Conservation (phyloP, 768 basidiomycete species). For the Leccinum rimulosum region DNA sequence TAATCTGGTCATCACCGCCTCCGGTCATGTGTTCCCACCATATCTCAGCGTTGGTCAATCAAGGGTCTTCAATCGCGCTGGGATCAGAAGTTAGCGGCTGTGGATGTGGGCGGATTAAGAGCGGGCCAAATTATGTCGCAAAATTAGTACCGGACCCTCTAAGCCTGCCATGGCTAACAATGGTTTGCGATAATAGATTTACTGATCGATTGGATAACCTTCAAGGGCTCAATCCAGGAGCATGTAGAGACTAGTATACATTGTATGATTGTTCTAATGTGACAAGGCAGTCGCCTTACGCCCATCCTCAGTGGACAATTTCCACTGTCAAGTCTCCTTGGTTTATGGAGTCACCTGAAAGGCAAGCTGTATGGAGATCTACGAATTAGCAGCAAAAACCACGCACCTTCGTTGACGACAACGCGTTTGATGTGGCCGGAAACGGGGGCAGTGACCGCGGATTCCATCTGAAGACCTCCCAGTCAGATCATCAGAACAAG, state of each 20-base stretch:
- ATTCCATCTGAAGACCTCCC: slow-evolving; percentile 78
- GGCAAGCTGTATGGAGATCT: slow-evolving; percentile 6
- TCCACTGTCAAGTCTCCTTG: slow-evolving; percentile 91
- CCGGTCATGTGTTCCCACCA: slow-evolving; percentile 15
- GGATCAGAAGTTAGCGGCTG: slow-evolving; percentile 6
- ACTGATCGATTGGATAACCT: neutral
- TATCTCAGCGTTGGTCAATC: slow-evolving; percentile 14
- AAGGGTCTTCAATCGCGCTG: slow-evolving; percentile 1
- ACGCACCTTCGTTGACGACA: slow-evolving; percentile 78
- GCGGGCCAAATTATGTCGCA: slow-evolving; percentile 7
- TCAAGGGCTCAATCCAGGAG: neutral
- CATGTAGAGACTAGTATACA: slow-evolving; percentile 19
- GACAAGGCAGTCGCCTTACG: slow-evolving; percentile 8
- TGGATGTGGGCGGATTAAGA: slow-evolving; percentile 1
- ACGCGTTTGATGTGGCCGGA: slow-evolving; percentile 96
- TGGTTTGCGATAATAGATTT: neutral
- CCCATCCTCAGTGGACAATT: slow-evolving; percentile 62
- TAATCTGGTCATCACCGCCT: slow-evolving; percentile 5
- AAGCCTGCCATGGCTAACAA: slow-evolving; percentile 18
- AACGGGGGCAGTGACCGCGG: slow-evolving; percentile 92
- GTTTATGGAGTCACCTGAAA: slow-evolving; percentile 84
- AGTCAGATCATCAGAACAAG: slow-evolving; percentile 13
- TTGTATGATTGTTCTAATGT: slow-evolving; percentile 15
- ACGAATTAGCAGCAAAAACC: neutral
- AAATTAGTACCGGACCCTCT: slow-evolving; percentile 9